Evolutionary conservation across 225 moss, liverwort and hornwort genomes (phyloP).

Genomic region (Pleurozium schreberi): DNA sequence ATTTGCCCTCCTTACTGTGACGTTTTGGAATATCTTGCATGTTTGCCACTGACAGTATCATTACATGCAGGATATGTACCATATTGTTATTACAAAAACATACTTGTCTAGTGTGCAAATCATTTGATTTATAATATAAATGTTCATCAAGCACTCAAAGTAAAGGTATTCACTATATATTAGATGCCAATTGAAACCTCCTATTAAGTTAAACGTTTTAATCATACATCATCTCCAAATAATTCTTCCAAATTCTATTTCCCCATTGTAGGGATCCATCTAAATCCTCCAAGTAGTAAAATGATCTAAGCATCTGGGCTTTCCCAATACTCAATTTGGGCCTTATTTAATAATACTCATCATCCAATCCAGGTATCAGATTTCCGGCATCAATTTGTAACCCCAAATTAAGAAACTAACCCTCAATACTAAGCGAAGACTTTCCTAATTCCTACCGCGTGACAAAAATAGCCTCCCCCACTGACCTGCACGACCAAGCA

Average conservation of each 20-base stretch:
- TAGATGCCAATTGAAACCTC: accelerated
- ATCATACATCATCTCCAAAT: too few relatives aligned
- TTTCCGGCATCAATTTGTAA: not conserved
- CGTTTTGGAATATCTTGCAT: accelerated
- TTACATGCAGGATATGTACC: accelerated
- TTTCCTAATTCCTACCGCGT: not conserved
- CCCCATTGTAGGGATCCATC: too few relatives aligned
- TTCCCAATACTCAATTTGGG: not conserved
- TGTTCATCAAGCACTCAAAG: not conserved
- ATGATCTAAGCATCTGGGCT: not conserved
- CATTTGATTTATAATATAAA: accelerated
- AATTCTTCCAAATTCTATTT: not conserved
- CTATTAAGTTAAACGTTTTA: accelerated
- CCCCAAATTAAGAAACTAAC: not conserved
- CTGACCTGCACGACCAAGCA: not conserved
- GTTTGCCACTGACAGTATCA: accelerated
- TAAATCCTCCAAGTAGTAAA: too few relatives aligned
- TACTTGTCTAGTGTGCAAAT: accelerated
- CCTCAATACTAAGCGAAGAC: not conserved
- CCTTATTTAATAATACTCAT: not conserved
- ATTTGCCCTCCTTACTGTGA: too few relatives aligned
- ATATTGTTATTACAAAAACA: accelerated
- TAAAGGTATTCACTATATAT: accelerated
- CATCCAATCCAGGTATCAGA: not conserved
- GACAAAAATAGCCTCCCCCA: not conserved